Base-by-base conservation (phyloP, 2,329 filamentous ascomycete species). In the Aspergillus aculeatus region DNA sequence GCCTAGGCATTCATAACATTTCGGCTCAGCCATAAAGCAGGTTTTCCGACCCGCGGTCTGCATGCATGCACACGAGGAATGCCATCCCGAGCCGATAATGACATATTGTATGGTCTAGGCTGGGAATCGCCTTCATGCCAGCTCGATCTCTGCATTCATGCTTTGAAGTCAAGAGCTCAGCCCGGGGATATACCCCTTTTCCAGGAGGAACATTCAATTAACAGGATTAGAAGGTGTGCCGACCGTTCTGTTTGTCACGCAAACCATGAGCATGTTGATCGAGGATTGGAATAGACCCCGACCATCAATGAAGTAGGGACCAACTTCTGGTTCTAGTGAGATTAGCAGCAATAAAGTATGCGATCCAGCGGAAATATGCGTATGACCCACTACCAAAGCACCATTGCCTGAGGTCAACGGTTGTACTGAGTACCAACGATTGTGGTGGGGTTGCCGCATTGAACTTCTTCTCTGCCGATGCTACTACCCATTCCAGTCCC, bases 381-480 rank as follows among this genome's bases (percentile, higher is more conserved):
- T 47, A 32, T 23, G 53, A 55, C 41, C 53, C 53, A 55, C 44
- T 16, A 35, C n/a, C 48, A 44, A 44, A 44, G 48, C 53, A 11
- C n/a, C 16, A 6, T 23, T 31, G 41, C 48, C 48, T 44, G 16
- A 44, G 38, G 38, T 5, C 6, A 19, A 24, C 3, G 26, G 3
- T 29, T 29, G 53, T 48, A 9, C 52, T 29, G 31, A 24, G 41
- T 16, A 47, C 14, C 16, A 19, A 35, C 3, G 7, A 29, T 29
- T 9, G 53, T 48, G 29, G 26, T 29, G 53, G n/a, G 32, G 24
- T 55, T 55, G n/a, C 53, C 41, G 16, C 12, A 21, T 35, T 23
- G 2, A 26, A 26, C 32, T 35, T 52, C 32, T 52, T 12, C 31
- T n/a, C 12, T 29, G 26, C 19, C 6, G 21, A 16, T 47, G 51